phyloP scores from a whole-genome alignment of 768 basidiomycete genomes.

The Candolleomyces aberdarensis region DNA sequence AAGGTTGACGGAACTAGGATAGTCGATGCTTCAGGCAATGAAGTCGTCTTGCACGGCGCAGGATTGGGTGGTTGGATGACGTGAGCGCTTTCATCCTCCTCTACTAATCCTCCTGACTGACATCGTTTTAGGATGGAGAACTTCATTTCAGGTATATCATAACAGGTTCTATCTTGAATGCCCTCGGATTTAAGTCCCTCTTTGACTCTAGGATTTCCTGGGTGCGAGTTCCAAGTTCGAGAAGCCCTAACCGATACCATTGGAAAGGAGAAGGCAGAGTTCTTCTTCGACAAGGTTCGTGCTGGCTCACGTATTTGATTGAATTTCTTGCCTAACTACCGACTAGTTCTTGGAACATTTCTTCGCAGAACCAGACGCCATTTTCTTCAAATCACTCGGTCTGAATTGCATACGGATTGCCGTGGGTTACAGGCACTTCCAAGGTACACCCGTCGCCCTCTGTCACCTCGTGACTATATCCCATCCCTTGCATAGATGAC shows the following conservation, averaged over 20 bases:
- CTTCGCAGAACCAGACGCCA: constrained; percentile 72
- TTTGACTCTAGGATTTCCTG: neutral
- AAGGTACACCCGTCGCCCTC: constrained; percentile 33
- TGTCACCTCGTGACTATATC: too few relatives aligned
- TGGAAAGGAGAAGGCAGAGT: constrained; percentile 64
- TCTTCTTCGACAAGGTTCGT: constrained; percentile 80
- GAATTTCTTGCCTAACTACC: neutral
- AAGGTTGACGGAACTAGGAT: constrained; percentile 58
- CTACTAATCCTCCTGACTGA: constrained; percentile 4
- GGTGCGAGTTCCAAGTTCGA: constrained; percentile 78
- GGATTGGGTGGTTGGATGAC: constrained; percentile 88
- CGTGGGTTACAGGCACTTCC: constrained; percentile 74
- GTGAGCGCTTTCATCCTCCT: constrained; percentile 42
- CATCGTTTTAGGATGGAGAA: constrained; percentile 60
- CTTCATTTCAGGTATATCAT: constrained; percentile 59
- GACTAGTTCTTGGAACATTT: constrained; percentile 78
- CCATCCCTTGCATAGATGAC: constrained; percentile 42
- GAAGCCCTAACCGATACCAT: constrained; percentile 63
- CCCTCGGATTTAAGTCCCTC: neutral
- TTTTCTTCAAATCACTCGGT: constrained; percentile 74
- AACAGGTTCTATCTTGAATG: too few relatives aligned
- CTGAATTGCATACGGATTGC: constrained; percentile 78
- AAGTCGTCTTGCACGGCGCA: constrained; percentile 65
- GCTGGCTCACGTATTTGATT: neutral
- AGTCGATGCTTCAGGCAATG: constrained; percentile 52